Percentiles rank a stretch among this genome's conserved stretches.
Conservation (phyloP, 2,329 filamentous ascomycete genomes). For the Penicillium carneum region DNA sequence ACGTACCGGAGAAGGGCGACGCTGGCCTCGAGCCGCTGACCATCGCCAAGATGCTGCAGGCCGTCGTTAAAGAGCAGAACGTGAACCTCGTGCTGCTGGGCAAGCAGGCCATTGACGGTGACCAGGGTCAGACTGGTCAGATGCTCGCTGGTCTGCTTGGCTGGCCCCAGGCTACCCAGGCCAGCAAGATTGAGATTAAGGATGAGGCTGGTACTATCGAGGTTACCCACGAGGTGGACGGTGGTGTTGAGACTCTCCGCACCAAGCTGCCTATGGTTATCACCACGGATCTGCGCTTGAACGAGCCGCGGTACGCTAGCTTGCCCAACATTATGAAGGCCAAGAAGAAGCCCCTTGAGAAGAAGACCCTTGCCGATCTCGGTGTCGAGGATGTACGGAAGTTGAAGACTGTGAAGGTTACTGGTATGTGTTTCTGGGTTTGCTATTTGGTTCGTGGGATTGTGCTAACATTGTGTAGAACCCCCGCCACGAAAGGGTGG, state of each 20-base stretch:
- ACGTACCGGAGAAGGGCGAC: slow-evolving; percentile 75
- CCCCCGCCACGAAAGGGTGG: slow-evolving; percentile 87
- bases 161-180: slow-evolving; percentile 95
- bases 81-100: slow-evolving; percentile 91
- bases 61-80: slow-evolving; percentile 81
- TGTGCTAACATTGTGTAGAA: slow-evolving; percentile 61
- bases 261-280: slow-evolving; percentile 90
- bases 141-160: slow-evolving; percentile 93
- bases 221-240: slow-evolving; percentile 92
- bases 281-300: slow-evolving; percentile 91
- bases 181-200: slow-evolving; percentile 78
- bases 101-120: slow-evolving; percentile 98
- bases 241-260: slow-evolving; percentile 86
- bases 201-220: slow-evolving; percentile 72
- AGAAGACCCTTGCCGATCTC: slow-evolving; percentile 84
- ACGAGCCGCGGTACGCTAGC: slow-evolving; percentile 92
- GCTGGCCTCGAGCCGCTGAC: slow-evolving; percentile 77
- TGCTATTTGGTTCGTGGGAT: slow-evolving; percentile 12
- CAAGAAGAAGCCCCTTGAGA: slow-evolving; percentile 98
- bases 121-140: slow-evolving; percentile 93
- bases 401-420: slow-evolving; percentile 89
- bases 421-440: slow-evolving; percentile 63
- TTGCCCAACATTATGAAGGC: slow-evolving; percentile 99
- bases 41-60: slow-evolving; percentile 88
- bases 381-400: slow-evolving; percentile 76